phyloP scores from a whole-genome alignment of 2,329 filamentous ascomycete species.

The Tolypocladium sp. region DNA sequence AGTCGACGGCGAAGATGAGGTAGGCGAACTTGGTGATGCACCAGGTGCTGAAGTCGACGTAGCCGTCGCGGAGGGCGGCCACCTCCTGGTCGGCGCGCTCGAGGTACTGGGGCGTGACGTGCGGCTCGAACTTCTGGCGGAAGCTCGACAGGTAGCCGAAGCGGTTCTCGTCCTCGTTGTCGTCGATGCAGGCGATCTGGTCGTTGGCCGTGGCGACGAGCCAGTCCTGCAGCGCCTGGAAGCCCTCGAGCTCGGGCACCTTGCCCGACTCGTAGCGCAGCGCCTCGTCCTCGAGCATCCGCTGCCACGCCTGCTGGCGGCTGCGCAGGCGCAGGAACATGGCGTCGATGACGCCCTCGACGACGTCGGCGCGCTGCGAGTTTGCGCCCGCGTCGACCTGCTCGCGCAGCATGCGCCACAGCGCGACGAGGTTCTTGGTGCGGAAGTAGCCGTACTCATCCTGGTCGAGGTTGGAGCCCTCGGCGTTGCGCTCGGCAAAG shows the following conservation, averaged over 20 bases:
- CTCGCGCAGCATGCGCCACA: conserved; percentile 96
- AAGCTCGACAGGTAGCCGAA: conserved; percentile 81
- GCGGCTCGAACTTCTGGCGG: conserved; percentile 69
- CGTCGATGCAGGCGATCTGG: conserved; percentile 96
- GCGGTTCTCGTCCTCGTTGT: conserved; percentile 67
- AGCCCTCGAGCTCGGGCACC: conserved; percentile 50
- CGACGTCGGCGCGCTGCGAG: conserved; percentile 79
- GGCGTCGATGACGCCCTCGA: conserved; percentile 89
- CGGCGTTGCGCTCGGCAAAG: conserved; percentile 68
- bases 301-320: conserved; percentile 79
- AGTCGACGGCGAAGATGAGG: conserved; percentile 86
- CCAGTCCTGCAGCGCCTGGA: conserved; percentile 87
- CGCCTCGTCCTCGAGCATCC: conserved; percentile 79
- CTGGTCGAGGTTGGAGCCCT: conserved; percentile 67
- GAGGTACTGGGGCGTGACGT: conserved; percentile 74
- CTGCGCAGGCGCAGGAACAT: conserved; percentile 83
- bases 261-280: conserved; percentile 56
- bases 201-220: conserved; percentile 95
- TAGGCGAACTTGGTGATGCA: conserved; percentile 81
- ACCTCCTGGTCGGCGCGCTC: conserved; percentile 66
- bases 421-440: conserved; percentile 82
- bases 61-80: conserved; percentile 71
- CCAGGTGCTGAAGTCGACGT: conserved; percentile 90
- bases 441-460: conserved; percentile 88
- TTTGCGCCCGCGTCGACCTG: conserved; percentile 79